Evolutionary conservation across 306 rosid species (phyloP).

Genomic region (Phaseolus lunatus): DNA sequence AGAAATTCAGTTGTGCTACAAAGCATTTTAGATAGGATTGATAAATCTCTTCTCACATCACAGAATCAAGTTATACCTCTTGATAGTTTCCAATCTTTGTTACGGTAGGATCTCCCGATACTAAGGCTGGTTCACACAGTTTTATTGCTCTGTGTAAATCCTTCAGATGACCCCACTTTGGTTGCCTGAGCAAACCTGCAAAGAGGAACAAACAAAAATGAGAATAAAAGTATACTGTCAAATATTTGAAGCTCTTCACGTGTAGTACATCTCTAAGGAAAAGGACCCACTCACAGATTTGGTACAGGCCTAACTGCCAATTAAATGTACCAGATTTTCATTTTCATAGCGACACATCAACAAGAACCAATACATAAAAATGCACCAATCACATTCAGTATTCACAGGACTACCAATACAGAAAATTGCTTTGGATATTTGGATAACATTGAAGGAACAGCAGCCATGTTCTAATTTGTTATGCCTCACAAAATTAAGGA

Average conservation of each 20-base stretch:
- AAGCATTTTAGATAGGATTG: slow-evolving; percentile 38
- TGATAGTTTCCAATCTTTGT: slow-evolving; percentile 78
- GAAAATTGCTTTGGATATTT: not conserved
- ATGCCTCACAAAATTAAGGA: slow-evolving; percentile 8
- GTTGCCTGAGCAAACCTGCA: slow-evolving; percentile 89
- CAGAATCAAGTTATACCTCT: slow-evolving; percentile 61
- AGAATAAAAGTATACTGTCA: slow-evolving; percentile 4
- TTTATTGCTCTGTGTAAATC: slow-evolving; percentile 97
- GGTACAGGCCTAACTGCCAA: slow-evolving; percentile 12
- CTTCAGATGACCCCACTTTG: slow-evolving; percentile 98
- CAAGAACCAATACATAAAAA: not conserved
- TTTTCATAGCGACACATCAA: slow-evolving; percentile 18
- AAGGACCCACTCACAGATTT: not conserved
- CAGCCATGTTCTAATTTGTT: slow-evolving; percentile 8
- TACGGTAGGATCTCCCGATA: slow-evolving; percentile 74
- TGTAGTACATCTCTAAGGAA: not conserved
- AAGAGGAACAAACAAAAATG: slow-evolving; percentile 19
- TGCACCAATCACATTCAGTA: not conserved
- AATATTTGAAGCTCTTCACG: slow-evolving; percentile 14
- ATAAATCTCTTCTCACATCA: slow-evolving; percentile 27
- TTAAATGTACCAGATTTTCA: not conserved
- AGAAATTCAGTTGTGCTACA: slow-evolving; percentile 34
- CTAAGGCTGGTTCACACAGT: slow-evolving; percentile 91
- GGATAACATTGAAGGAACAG: not conserved
- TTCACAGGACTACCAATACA: slow-evolving; percentile 1